Evolutionary conservation across 2,329 filamentous ascomycete species (phyloP).

Genomic region (Trichoderma koningii): DNA sequence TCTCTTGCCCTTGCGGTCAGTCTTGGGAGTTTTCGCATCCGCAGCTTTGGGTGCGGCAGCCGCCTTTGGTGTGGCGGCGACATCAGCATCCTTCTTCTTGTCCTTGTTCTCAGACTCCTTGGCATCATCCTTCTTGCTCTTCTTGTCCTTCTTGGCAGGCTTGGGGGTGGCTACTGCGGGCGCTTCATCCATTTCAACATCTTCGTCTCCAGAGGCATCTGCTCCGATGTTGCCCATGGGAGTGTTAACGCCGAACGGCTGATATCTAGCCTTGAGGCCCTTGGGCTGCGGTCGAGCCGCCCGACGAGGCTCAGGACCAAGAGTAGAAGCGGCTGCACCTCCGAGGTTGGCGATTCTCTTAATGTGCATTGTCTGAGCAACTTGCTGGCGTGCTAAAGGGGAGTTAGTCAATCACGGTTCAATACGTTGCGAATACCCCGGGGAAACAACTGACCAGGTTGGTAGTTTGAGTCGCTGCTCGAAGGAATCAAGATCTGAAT

Average conservation of each 20-base stretch:
- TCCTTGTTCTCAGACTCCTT: constrained; percentile 34
- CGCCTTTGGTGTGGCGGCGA: constrained; percentile 23
- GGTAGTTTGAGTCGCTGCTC: constrained; percentile 56
- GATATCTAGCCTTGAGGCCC: constrained; percentile 67
- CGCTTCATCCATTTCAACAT: constrained; percentile 49
- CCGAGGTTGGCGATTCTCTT: constrained; percentile 62
- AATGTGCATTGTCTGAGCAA: constrained; percentile 65
- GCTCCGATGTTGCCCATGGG: constrained; percentile 43
- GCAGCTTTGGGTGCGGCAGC: constrained; percentile 24
- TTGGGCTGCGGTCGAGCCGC: constrained; percentile 65
- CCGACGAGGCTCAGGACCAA: constrained; percentile 51
- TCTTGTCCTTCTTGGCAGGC: constrained; percentile 38
- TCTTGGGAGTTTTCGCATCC: constrained; percentile 31
- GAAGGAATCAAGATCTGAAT: constrained; percentile 65
- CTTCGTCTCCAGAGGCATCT: constrained; percentile 49
- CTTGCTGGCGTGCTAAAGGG: constrained; percentile 40
- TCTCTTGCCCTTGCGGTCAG: constrained; percentile 42
- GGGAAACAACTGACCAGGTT: constrained; percentile 49
- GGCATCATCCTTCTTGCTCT: constrained; percentile 35
- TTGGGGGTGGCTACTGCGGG: constrained; percentile 32
- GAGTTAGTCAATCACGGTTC: constrained; percentile 26
- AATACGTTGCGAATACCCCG: neutral
- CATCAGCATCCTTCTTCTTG: constrained; percentile 8
- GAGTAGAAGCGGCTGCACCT: constrained; percentile 40
- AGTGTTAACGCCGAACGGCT: constrained; percentile 60